Evolutionary conservation across 495 filamentous ascomycete species (phyloP).

Genomic region (Wilcoxina mikolae): DNA sequence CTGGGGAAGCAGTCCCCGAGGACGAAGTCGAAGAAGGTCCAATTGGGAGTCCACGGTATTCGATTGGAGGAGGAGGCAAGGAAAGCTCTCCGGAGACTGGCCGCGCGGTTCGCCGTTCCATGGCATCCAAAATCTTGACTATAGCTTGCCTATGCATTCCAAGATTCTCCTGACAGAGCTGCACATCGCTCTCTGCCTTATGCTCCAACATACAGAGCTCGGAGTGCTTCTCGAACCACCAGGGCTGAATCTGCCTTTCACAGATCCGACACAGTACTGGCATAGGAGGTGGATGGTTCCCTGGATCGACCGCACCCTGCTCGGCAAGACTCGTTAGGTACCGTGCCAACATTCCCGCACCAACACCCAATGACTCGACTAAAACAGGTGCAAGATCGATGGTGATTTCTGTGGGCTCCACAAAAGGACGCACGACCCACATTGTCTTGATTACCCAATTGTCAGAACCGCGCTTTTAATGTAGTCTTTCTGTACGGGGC

Average conservation of each 20-base stretch:
- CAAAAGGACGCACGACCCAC: constrained; percentile 98
- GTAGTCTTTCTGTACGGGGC: constrained; percentile 28
- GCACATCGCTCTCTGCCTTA: constrained; percentile 90
- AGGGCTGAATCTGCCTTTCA: constrained; percentile 92
- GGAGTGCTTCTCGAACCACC: constrained; percentile 99
- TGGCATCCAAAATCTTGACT: constrained; percentile 81
- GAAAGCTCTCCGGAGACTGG: constrained; percentile 43
- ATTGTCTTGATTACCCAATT: constrained; percentile 53
- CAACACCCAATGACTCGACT: constrained; percentile 84
- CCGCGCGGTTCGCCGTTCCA: constrained; percentile 65
- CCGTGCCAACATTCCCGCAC: constrained; percentile 84
- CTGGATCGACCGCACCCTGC: constrained; percentile 64
- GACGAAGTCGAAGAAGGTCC: constrained; percentile 58
- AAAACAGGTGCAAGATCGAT: constrained; percentile 86
- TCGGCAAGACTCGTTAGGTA: constrained; percentile 85
- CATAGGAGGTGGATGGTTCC: constrained; percentile 66
- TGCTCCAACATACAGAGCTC: constrained; percentile 93
- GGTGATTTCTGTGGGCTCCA: constrained; percentile 74
- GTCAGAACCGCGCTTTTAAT: constrained; percentile 18
- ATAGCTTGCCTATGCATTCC: constrained; percentile 93
- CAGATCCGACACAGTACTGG: constrained; percentile 93
- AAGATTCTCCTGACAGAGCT: constrained; percentile 81
- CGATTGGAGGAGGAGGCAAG: constrained; percentile 44
- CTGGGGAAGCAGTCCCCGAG: constrained; percentile 52
- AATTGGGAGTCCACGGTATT: constrained; percentile 84